phyloP scores from a whole-genome alignment of 1,284 basidiomycete species.

The Leccinum solheimii region DNA sequence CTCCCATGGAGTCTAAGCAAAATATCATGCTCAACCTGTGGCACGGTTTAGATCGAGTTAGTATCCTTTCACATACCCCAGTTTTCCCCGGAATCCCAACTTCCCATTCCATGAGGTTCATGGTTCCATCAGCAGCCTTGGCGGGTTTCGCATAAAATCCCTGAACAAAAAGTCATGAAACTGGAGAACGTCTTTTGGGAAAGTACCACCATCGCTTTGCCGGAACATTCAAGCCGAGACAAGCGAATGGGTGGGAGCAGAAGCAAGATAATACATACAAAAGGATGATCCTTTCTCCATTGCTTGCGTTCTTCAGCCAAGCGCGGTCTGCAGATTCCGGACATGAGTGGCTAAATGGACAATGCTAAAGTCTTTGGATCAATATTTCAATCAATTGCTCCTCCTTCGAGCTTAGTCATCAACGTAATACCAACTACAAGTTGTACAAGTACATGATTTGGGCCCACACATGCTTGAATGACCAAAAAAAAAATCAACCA shows the following conservation, averaged over 20 bases:
- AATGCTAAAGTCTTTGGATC: not conserved
- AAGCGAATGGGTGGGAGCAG: slow-evolving; percentile 4
- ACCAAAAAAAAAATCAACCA: not conserved
- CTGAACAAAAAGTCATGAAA: slow-evolving; percentile 45
- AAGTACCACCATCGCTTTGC: not conserved
- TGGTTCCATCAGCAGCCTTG: slow-evolving; percentile 88
- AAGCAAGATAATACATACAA: slow-evolving; percentile 61
- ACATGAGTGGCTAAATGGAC: slow-evolving; percentile 46
- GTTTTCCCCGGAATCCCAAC: slow-evolving; percentile 91
- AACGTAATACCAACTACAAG: not conserved
- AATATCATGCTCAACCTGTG: slow-evolving; percentile 11
- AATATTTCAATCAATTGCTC: not conserved
- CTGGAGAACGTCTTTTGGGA: slow-evolving; percentile 1
- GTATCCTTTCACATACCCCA: slow-evolving; percentile 53
- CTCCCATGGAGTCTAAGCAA: slow-evolving; percentile 90
- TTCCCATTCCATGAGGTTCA: slow-evolving; percentile 98
- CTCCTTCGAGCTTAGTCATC: slow-evolving; percentile 30
- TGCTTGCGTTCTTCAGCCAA: slow-evolving; percentile 97
- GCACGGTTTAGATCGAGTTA: slow-evolving; percentile 17
- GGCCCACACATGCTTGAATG: not conserved
- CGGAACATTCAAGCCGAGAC: not conserved
- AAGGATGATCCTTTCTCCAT: slow-evolving; percentile 99
- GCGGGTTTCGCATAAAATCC: slow-evolving; percentile 95
- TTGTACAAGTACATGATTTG: not conserved
- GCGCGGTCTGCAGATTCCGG: slow-evolving; percentile 81